Evolutionary conservation across 768 basidiomycete species (phyloP).

Genomic region (Neoboletus brunneissimus): DNA sequence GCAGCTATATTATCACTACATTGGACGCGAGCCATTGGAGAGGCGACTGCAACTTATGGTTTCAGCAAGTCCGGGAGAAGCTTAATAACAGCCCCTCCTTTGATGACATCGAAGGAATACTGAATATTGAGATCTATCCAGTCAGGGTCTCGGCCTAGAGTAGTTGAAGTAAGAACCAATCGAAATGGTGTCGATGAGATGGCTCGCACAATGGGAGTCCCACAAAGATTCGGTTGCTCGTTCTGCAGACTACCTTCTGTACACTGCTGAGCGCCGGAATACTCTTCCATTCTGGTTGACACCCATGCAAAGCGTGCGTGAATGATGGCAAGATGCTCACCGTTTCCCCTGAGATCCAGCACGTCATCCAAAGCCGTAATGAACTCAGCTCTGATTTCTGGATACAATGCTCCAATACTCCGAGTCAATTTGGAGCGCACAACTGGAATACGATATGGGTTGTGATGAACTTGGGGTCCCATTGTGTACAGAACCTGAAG

Average conservation of each 20-base stretch:
- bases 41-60: not conserved
- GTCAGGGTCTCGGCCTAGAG: conserved; percentile 38
- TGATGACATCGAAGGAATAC: conserved; percentile 29
- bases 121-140: conserved; percentile 33
- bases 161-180: conserved; percentile 2
- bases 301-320: no score
- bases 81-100: conserved; percentile 16
- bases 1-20: not conserved
- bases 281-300: conserved; percentile 39
- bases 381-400: conserved; percentile 45
- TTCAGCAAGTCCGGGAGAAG: conserved; percentile 28
- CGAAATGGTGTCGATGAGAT: not conserved
- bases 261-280: conserved; percentile 23
- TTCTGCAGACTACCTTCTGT: conserved; percentile 24
- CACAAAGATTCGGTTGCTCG: conserved; percentile 46
- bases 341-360: conserved; percentile 24
- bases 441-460: conserved; percentile 23
- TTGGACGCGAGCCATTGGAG: not conserved
- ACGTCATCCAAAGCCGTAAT: conserved; percentile 36
- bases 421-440: conserved; percentile 29
- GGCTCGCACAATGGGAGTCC: conserved; percentile 45
- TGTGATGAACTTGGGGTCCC: conserved; percentile 27
- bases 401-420: conserved; percentile 37
- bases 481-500: conserved; percentile 40
- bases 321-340: not conserved